A percentile compares a stretch with the other conserved stretches of the same genome.
phyloP scores from a whole-genome alignment of 2,329 filamentous ascomycete species.

The Dactylellina drechsleri region DNA sequence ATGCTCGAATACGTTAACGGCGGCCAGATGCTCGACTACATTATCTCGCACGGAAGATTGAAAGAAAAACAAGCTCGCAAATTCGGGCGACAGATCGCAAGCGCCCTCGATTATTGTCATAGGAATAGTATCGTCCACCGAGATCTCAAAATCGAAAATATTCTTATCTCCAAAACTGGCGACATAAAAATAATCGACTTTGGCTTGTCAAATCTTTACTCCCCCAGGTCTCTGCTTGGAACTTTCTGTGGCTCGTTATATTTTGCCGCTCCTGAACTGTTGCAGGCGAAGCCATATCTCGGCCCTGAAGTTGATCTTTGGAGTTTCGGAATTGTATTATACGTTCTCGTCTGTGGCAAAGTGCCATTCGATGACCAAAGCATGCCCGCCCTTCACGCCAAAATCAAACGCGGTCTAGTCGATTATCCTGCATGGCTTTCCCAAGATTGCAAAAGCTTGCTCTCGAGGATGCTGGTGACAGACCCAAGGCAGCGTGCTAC shows the following conservation, averaged over 20 bases:
- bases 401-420: slow-evolving; percentile 91
- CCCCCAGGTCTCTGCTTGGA: slow-evolving; percentile 97
- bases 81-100: slow-evolving; percentile 99
- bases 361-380: slow-evolving; percentile 98
- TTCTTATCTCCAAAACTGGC: slow-evolving; percentile 90
- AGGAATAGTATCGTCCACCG: slow-evolving; percentile 98
- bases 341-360: slow-evolving; percentile 80
- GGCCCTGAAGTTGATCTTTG: slow-evolving; percentile 98
- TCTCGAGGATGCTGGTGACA: slow-evolving; percentile 92
- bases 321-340: slow-evolving; percentile 93
- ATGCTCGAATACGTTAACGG: slow-evolving; percentile 98
- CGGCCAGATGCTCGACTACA: slow-evolving; percentile 96
- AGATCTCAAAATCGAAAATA: slow-evolving; percentile 95
- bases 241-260: slow-evolving; percentile 98
- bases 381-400: slow-evolving; percentile 95
- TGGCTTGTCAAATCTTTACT: slow-evolving; percentile 99
- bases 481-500: slow-evolving; percentile 94
- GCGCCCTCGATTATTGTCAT: slow-evolving; percentile 98
- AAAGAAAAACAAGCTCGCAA: slow-evolving; percentile 89
- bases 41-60: slow-evolving; percentile 92
- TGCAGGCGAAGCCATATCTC: slow-evolving; percentile 95
- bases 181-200: slow-evolving; percentile 99
- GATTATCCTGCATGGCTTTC: slow-evolving; percentile 96
- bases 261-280: slow-evolving; percentile 96
- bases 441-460: slow-evolving; percentile 80